Evolutionary conservation across 139 green algal species (phyloP).

Genomic region (Yamagishiella unicocca): DNA sequence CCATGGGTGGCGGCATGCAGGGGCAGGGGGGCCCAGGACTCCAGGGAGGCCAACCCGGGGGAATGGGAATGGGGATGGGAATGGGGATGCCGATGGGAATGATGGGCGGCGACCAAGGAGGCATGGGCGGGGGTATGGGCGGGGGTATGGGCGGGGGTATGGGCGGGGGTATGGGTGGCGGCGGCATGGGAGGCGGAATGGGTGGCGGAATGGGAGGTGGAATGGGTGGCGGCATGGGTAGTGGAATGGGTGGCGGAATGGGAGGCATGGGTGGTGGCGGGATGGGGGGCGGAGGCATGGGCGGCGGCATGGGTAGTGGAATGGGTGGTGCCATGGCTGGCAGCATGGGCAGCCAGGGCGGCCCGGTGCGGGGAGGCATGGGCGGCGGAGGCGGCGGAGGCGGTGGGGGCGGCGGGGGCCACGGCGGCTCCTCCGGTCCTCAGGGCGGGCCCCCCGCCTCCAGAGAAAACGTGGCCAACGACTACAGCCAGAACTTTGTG

Average conservation of each 20-base stretch:
- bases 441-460: background rate
- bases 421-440: no score
- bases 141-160: slow-evolving; percentile 19
- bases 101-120: background rate
- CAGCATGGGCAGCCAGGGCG: background rate
- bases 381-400: no score
- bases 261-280: slow-evolving; percentile 12
- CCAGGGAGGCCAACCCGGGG: background rate
- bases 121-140: slow-evolving; percentile 14
- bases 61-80: slow-evolving; percentile 1
- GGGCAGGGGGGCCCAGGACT: background rate
- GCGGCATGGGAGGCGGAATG: slow-evolving; percentile 6
- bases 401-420: no score
- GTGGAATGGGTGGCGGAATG: no score
- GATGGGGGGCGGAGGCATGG: background rate
- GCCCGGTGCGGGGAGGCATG: no score
- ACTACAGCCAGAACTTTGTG: slow-evolving; percentile 92
- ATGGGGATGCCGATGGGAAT: slow-evolving; percentile 26
- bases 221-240: background rate
- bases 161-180: background rate
- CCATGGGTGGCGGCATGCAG: background rate
- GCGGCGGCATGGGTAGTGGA: background rate
- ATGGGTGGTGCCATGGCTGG: background rate
- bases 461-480: slow-evolving; percentile 63
- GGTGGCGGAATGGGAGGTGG: background rate